Evolutionary conservation across 78 protist genomes (phyloP).

Genomic region (Dictyostelium purpureum): DNA sequence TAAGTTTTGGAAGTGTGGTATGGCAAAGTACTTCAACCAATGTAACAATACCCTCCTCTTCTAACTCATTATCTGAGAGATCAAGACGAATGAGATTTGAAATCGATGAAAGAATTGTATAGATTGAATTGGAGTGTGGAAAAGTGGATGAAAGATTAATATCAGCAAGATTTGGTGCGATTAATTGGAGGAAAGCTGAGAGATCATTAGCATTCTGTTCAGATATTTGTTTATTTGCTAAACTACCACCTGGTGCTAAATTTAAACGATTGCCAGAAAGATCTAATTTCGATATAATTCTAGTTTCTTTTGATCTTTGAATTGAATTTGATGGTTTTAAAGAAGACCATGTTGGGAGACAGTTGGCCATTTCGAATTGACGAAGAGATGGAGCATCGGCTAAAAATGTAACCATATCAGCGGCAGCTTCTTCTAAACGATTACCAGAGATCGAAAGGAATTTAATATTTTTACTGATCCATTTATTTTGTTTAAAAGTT

Average conservation of each 20-base stretch:
- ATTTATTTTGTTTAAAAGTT: conserved; percentile 39
- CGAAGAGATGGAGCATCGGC: conserved; percentile 42
- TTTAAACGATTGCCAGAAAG: conserved; percentile 28
- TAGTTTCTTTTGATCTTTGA: conserved; percentile 50
- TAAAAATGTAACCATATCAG: conserved; percentile 40
- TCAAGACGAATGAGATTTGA: conserved; percentile 26
- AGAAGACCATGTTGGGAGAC: conserved; percentile 21
- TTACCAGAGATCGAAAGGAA: conserved; percentile 52
- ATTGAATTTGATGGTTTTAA: conserved; percentile 27
- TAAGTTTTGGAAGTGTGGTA: conserved; percentile 63
- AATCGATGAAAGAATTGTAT: conserved; percentile 2
- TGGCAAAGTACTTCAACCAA: conserved; percentile 44
- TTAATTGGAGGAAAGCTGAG: conserved; percentile 39
- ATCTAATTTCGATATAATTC: conserved; percentile 27
- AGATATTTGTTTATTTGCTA: neutral
- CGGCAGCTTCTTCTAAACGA: conserved; percentile 26
- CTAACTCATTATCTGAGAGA: conserved; percentile 38
- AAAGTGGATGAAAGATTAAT: conserved; percentile 14
- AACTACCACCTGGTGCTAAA: neutral
- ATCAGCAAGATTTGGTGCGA: conserved; percentile 49
- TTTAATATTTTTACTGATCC: conserved; percentile 62
- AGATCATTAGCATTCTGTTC: conserved; percentile 1
- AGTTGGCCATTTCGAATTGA: conserved; percentile 58
- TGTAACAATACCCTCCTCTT: conserved; percentile 47
- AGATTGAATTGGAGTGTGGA: neutral